phyloP scores from a whole-genome alignment of 306 rosid species.

The Cucumis cinereus region DNA sequence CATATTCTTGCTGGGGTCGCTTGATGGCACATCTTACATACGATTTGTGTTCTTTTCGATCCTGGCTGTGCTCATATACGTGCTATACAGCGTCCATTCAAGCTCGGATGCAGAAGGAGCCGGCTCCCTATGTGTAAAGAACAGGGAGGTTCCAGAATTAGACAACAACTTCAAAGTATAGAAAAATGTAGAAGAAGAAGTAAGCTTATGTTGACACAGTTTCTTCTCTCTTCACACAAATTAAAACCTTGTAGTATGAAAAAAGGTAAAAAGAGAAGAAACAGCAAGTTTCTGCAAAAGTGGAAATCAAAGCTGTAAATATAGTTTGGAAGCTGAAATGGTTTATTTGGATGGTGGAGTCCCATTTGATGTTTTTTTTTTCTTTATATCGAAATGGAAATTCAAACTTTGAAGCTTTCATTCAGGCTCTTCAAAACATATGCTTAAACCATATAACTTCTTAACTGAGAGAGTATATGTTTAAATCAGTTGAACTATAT shows the following conservation, averaged over 20 bases:
- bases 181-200: conserved; percentile 4
- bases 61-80: conserved; percentile 44
- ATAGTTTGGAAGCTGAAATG: neutral
- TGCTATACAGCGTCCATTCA: conserved; percentile 83
- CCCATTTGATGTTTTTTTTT: neutral
- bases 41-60: conserved; percentile 69
- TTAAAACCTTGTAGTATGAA: neutral
- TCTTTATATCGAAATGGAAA: too few relatives aligned
- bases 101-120: conserved; percentile 68
- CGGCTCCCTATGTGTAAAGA: conserved; percentile 38
- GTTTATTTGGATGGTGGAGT: neutral
- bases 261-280: neutral
- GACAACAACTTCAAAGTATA: conserved; percentile 38
- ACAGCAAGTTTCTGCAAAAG: neutral
- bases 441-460: too few relatives aligned
- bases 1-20: conserved; percentile 57
- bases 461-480: too few relatives aligned
- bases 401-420: too few relatives aligned
- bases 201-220: neutral
- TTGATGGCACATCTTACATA: conserved; percentile 57
- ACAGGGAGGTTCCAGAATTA: conserved; percentile 28
- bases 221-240: neutral
- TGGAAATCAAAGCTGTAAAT: neutral
- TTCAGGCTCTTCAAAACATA: too few relatives aligned
- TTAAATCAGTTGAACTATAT: too few relatives aligned